Evolutionary conservation across 2,329 filamentous ascomycete genomes (phyloP).

Genomic region (Pseudopyrenochaeta lycopersici): DNA sequence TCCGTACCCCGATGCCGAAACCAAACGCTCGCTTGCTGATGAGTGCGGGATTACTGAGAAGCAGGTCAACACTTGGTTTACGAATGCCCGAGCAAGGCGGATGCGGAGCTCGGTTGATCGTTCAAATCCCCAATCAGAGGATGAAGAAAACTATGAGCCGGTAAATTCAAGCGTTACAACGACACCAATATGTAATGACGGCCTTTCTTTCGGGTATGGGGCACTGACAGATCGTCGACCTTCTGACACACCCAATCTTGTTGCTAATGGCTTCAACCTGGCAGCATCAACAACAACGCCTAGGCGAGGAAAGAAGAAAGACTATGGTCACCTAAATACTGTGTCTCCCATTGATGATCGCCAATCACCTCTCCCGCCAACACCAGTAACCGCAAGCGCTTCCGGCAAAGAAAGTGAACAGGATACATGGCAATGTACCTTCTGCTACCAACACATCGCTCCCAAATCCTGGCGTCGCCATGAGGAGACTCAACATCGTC

Average conservation of each 20-base stretch:
- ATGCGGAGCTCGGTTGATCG: slow-evolving; percentile 22
- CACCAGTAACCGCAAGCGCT: slow-evolving; percentile 4
- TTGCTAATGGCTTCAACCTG: slow-evolving; percentile 1
- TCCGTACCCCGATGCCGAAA: slow-evolving; percentile 42
- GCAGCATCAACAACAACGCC: slow-evolving; percentile 12
- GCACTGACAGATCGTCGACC: background rate
- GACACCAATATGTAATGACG: slow-evolving; percentile 10
- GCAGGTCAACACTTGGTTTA: slow-evolving; percentile 48
- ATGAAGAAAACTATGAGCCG: slow-evolving; percentile 25
- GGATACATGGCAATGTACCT: slow-evolving; percentile 47
- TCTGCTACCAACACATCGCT: slow-evolving; percentile 36
- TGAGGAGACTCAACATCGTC: slow-evolving; percentile 48
- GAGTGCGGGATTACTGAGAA: slow-evolving; percentile 45
- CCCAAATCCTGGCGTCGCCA: slow-evolving; percentile 49
- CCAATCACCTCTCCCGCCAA: slow-evolving; percentile 12
- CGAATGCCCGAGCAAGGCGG: slow-evolving; percentile 43
- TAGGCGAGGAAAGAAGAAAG: slow-evolving; percentile 49
- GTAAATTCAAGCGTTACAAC: slow-evolving; percentile 21
- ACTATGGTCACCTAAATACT: slow-evolving; percentile 35
- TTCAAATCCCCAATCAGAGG: slow-evolving; percentile 20
- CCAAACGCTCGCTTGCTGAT: slow-evolving; percentile 38
- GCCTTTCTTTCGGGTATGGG: slow-evolving; percentile 12
- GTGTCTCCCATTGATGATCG: slow-evolving; percentile 15
- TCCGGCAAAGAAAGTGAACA: slow-evolving; percentile 8
- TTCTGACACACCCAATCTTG: slow-evolving; percentile 15